Percentiles rank a stretch among this genome's conserved stretches.
phyloP scores from a whole-genome alignment of 1,284 basidiomycete genomes.

The Erythrobasidium hasegawianum region DNA sequence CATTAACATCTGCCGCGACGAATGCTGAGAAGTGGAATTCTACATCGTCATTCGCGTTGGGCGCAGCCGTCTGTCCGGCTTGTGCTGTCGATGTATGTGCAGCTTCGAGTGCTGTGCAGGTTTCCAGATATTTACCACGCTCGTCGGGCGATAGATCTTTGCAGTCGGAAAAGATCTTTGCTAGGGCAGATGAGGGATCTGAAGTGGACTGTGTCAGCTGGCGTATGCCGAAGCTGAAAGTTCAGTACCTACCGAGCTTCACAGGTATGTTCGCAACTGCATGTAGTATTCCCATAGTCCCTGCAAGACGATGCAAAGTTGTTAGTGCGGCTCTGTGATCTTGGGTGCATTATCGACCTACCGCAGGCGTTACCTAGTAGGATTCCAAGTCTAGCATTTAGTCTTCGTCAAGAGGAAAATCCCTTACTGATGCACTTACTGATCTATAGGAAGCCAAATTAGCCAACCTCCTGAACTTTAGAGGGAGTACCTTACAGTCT shows the following conservation, averaged over 20 bases:
- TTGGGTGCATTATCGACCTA: neutral
- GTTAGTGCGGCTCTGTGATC: neutral
- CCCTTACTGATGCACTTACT: neutral
- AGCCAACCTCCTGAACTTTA: neutral
- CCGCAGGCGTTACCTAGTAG: constrained; percentile 37
- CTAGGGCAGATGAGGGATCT: constrained; percentile 14
- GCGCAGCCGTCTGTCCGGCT: constrained; percentile 21
- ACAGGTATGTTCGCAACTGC: constrained; percentile 27
- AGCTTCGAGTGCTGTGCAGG: constrained; percentile 25
- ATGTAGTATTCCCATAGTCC: constrained; percentile 35
- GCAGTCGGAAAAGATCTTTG: constrained; percentile 27
- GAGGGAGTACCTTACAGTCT: neutral
- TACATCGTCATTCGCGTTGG: constrained; percentile 17
- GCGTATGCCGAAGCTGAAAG: no score
- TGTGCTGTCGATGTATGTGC: constrained; percentile 29
- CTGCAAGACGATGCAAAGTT: neutral
- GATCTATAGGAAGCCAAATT: neutral
- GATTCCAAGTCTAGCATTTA: neutral
- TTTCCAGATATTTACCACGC: constrained; percentile 31
- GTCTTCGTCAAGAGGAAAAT: neutral
- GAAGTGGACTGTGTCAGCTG: neutral
- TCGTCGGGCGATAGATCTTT: constrained; percentile 17
- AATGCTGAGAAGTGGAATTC: constrained; percentile 34
- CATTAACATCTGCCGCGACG: constrained; percentile 17
- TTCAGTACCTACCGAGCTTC: constrained; percentile 11